Evolutionary conservation across 768 basidiomycete genomes (phyloP).

Genomic region (Chalciporus sphaerocephalus): DNA sequence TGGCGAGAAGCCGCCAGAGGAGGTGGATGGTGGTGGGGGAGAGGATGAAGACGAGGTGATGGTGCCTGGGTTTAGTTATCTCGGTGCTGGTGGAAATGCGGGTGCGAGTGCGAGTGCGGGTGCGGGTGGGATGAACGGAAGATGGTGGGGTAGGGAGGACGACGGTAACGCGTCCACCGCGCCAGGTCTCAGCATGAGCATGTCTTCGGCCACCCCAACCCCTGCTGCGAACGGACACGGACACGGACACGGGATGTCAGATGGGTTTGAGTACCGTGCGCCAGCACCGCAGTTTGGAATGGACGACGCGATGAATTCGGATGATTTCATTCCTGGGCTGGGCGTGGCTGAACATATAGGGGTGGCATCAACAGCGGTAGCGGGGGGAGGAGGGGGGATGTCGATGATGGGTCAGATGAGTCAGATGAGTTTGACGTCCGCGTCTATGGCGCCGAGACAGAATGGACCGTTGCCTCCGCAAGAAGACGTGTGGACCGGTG

Average conservation of each 20-base stretch:
- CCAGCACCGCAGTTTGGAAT: slow-evolving; percentile 19
- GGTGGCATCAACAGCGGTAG: too few species aligned
- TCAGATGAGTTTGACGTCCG: background rate
- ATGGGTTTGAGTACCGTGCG: slow-evolving; percentile 25
- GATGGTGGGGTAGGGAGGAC: slow-evolving; percentile 48
- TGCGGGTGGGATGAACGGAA: slow-evolving; percentile 14
- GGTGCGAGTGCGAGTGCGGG: background rate
- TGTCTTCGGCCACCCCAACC: too few species aligned
- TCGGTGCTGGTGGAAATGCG: slow-evolving; percentile 26
- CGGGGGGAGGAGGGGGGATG: background rate
- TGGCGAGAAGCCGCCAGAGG: slow-evolving; percentile 80
- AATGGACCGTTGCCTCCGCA: slow-evolving; percentile 42
- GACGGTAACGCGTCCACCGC: slow-evolving; percentile 20
- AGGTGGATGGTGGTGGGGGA: slow-evolving; percentile 49
- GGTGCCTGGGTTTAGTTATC: slow-evolving; percentile 70
- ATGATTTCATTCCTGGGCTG: slow-evolving; percentile 66
- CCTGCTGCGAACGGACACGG: slow-evolving; percentile 1
- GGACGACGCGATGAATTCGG: slow-evolving; percentile 34
- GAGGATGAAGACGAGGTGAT: slow-evolving; percentile 74
- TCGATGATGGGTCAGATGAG: too few species aligned
- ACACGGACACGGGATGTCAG: slow-evolving; percentile 7
- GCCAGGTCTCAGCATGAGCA: background rate
- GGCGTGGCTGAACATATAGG: slow-evolving; percentile 36
- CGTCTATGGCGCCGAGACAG: slow-evolving; percentile 32
- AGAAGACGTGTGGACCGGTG: slow-evolving; percentile 46